These are phyloP conservation scores for Trypanosoma avium DNA, from an alignment of 208 protist genomes.

Conservation along the genomic window DNA sequence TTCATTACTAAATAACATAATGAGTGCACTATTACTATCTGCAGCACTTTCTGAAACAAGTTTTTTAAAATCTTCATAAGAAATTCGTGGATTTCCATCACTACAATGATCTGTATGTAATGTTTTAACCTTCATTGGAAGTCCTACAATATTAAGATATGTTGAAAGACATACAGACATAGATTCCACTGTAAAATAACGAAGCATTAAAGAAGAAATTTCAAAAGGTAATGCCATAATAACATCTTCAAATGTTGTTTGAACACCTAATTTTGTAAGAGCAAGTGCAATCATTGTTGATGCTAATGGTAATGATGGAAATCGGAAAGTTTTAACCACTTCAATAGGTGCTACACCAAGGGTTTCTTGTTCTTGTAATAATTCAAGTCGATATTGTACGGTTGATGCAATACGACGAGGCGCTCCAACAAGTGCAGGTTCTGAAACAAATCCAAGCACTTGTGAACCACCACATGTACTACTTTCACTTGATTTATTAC, in stretches of 20 bases:
- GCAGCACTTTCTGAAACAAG: slow-evolving; percentile 39
- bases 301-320: slow-evolving; percentile 67
- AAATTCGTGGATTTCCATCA: slow-evolving; percentile 30
- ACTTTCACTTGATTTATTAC: slow-evolving; percentile 19
- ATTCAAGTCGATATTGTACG: slow-evolving; percentile 61
- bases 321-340: slow-evolving; percentile 48
- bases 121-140: slow-evolving; percentile 38
- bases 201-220: slow-evolving; percentile 70
- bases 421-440: slow-evolving; percentile 46
- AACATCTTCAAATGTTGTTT: slow-evolving; percentile 79
- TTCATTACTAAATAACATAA: slow-evolving; percentile 61
- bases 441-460: slow-evolving; percentile 15
- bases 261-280: slow-evolving; percentile 51
- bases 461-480: slow-evolving; percentile 24
- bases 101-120: slow-evolving; percentile 60
- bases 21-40: slow-evolving; percentile 35
- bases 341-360: slow-evolving; percentile 18
- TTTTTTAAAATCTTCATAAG: slow-evolving; percentile 45
- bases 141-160: slow-evolving; percentile 45
- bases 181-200: slow-evolving; percentile 75
- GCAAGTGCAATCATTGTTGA: slow-evolving; percentile 81
- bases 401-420: slow-evolving; percentile 50
- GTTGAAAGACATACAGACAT: slow-evolving; percentile 66
- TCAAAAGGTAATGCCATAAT: slow-evolving; percentile 74
- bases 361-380: slow-evolving; percentile 53